Base-by-base conservation (phyloP, 352 stramenopile species). In the Phytophthora hybrid region DNA sequence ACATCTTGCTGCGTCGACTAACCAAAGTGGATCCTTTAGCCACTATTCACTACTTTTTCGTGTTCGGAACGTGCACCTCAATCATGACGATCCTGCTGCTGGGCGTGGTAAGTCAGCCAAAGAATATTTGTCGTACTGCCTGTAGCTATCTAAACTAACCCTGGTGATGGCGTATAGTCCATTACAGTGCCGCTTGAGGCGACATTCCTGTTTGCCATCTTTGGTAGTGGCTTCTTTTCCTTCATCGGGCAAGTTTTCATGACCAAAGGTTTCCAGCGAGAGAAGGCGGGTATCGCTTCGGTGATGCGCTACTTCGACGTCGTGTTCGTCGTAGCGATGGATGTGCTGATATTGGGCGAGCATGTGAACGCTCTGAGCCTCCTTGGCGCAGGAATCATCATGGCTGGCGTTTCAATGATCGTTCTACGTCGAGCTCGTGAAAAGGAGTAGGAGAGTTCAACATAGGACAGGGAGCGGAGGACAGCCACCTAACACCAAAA, bases 21-120 rank as follows among this genome's bases (percentile, higher is more conserved):
- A 67, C 69, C 10, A 77, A 81, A 56, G 52, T 85, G 16, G 59
- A 84, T 59, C 65, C 64, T 14, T 51, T 84, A 41, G 66, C 77
- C 11, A 52, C 82, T 10, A 82, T 86, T 54, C 80, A 84, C 47
- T 86, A 88, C 54, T 85, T 88, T 54, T 78, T 88, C 51, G 52
- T 78, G 10, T 77, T 80, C 23, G 79, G 76, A 51, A 78, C 70
- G 26, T 62, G 54, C 31, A 67, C 69, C 5, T 84, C 80, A 18
- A 62, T 81, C 49, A 57, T 78, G 58, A 81, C 73, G 16, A 57
- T 80, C 4, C 56, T 77, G 29, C 41, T 63, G 11, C 58, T 79
- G 4, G 75, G 73, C 26, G 67, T 72, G 59, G 75, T 82, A 75
- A 74, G 71, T 73, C 47, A 54, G 3, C n/a, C n/a, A 51, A 9